A percentile compares a stretch with the other conserved stretches of the same genome.
These are phyloP conservation scores for Fusarium sp. DNA, from an alignment of 2,329 filamentous ascomycete genomes.

Conservation along the genomic window DNA sequence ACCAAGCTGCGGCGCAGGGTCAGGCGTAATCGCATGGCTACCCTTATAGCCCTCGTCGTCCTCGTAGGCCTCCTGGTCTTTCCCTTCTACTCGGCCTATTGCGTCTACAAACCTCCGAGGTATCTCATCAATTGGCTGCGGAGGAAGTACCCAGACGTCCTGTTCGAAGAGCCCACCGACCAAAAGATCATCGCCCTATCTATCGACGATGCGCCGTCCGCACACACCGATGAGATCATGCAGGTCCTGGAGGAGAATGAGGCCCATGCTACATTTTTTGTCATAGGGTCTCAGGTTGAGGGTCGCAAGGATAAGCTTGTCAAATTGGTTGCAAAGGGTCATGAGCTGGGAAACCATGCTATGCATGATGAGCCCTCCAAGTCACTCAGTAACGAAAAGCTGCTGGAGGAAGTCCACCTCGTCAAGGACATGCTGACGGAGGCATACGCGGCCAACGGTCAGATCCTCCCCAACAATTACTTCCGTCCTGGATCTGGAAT, in stretches of 20 bases:
- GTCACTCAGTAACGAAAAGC: conserved; percentile 66
- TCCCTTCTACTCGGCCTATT: conserved; percentile 66
- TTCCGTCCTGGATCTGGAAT: conserved; percentile 89
- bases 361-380: conserved; percentile 86
- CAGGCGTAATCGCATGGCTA: conserved; percentile 69
- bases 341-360: conserved; percentile 87
- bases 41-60: conserved; percentile 57
- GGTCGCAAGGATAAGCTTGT: conserved; percentile 66
- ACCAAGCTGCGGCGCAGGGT: conserved; percentile 68
- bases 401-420: conserved; percentile 71
- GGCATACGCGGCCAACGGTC: conserved; percentile 64
- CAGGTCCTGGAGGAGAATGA: conserved; percentile 72
- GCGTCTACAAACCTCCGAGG: conserved; percentile 84
- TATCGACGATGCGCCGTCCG: conserved; percentile 86
- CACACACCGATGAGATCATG: conserved; percentile 77
- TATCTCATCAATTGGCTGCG: conserved; percentile 77
- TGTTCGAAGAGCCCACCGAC: conserved; percentile 74
- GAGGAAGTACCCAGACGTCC: conserved; percentile 78
- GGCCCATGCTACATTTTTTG: conserved; percentile 86
- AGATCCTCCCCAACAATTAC: conserved; percentile 67
- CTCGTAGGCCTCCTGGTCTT: conserved; percentile 52
- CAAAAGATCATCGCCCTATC: conserved; percentile 82
- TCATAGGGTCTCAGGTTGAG: conserved; percentile 82
- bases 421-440: conserved; percentile 71
- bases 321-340: conserved; percentile 69